Evolutionary conservation across 306 rosid genomes (phyloP), one percentile per base, ranked within the genome.

Genomic region (Cajanus cajan): DNA sequence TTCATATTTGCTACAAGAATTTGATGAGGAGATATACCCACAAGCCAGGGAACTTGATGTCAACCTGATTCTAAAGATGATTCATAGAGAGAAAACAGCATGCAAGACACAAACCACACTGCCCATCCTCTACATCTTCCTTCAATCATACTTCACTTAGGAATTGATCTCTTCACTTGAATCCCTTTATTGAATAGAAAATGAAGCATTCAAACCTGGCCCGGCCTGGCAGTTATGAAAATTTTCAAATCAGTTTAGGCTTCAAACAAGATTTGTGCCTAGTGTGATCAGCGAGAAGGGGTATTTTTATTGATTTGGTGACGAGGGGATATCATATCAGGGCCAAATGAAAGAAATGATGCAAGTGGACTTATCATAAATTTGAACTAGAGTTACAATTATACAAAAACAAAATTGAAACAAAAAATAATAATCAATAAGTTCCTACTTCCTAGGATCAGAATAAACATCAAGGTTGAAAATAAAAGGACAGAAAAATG

Each of bases 21-120:
- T 40, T 52, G 73, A 61, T 44, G 58, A 89, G 48, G 73, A 45
- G 14, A 12, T 45, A 45, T 41, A 41, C 10, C 51, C 13, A 45
- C 16, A 14, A 82, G 50, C 62, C 62, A 50, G 47, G 45, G 41
- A 61, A 78, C 37, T 14, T 28, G 62, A 66, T 16, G 73, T 84
- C 81, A 89, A 73, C 89, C 92, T 76, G 87, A 81, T 85, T 86
- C 92, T 57, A 67, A 87, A 21, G 79, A 83, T 40, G 79, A 69
- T 24, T 45, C 74, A 62, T 6, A 14, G 1, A 77, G 84, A 77
- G 57, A 80, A 59, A 40, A 47, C 8, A 85, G 77, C 78, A 82
- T 59, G 48, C 62, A 63, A 77, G 34, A 59, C 66, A 59, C 61
- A 80, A 71, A 78, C 69, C 81, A 77, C 76, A 41, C 61, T 11